Percentiles rank a stretch among this genome's conserved stretches.
These are phyloP conservation scores for Mitragyna speciosa DNA, from an alignment of 257 asterid genomes.

Conservation along the genomic window DNA sequence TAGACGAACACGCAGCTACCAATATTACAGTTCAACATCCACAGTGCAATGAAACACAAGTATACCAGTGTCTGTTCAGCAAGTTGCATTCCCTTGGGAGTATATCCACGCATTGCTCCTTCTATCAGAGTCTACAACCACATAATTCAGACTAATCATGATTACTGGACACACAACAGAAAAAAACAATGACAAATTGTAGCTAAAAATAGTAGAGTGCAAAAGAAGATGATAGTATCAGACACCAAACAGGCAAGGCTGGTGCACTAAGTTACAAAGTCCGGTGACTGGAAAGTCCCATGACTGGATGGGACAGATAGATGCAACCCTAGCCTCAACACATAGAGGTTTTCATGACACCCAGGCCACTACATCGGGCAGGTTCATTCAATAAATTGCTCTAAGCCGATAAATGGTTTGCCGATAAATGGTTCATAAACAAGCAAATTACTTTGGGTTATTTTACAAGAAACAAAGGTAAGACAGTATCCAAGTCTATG, in stretches of 20 bases:
- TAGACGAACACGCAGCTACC: background rate
- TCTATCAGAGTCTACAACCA: slow-evolving; percentile 63
- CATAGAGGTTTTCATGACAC: background rate
- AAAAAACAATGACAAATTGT: background rate
- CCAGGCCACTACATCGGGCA: background rate
- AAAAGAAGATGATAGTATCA: background rate
- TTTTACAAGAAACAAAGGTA: background rate
- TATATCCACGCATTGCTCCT: slow-evolving; percentile 90
- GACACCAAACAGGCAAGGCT: background rate
- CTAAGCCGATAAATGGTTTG: background rate
- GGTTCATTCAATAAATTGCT: background rate
- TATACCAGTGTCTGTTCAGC: slow-evolving; percentile 86
- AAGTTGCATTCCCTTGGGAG: slow-evolving; percentile 82
- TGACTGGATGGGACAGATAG: background rate
- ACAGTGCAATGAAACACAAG: slow-evolving; percentile 6
- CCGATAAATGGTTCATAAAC: background rate
- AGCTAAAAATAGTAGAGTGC: background rate
- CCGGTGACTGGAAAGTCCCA: background rate
- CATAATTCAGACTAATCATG: background rate
- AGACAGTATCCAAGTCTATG: background rate
- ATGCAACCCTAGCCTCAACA: background rate
- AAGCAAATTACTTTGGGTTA: background rate
- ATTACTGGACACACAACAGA: background rate
- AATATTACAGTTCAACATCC: background rate
- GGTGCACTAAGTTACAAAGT: background rate